Conservation (phyloP, 345 rosid genomes). For the Brassica carinata region DNA sequence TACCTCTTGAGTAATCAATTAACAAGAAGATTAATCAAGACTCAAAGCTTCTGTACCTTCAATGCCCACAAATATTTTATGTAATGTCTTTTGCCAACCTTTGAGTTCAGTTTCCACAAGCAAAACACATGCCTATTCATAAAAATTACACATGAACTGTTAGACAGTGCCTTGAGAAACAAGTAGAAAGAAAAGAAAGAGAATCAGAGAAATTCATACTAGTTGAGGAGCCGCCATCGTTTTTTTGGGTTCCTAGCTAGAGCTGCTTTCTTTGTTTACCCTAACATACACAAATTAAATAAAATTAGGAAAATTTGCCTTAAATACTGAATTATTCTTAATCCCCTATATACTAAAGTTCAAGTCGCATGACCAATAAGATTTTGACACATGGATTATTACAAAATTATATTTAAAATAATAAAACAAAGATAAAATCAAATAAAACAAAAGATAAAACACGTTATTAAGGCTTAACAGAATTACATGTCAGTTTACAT, state of each 20-base stretch:
- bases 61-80: constrained; percentile 11
- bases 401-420: background rate
- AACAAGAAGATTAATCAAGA: background rate
- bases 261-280: background rate
- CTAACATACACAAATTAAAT: constrained; percentile 10
- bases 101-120: constrained; percentile 14
- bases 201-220: constrained; percentile 11
- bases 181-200: background rate
- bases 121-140: constrained; percentile 30
- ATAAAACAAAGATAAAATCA: no score
- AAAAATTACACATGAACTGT: background rate
- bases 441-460: no score
- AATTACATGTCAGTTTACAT: no score
- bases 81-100: constrained; percentile 19
- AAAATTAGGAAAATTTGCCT: background rate
- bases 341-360: background rate
- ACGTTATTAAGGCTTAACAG: no score
- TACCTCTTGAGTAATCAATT: background rate
- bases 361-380: no score
- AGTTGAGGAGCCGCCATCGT: constrained; percentile 19
- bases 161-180: background rate
- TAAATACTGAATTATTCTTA: no score
- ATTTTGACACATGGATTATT: background rate
- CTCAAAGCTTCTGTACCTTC: constrained; percentile 24
- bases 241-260: background rate